A percentile compares a stretch with the other conserved stretches of the same genome.
Evolutionary conservation across 2,329 filamentous ascomycete species (phyloP).

Genomic region (Aspergillus uvarum): DNA sequence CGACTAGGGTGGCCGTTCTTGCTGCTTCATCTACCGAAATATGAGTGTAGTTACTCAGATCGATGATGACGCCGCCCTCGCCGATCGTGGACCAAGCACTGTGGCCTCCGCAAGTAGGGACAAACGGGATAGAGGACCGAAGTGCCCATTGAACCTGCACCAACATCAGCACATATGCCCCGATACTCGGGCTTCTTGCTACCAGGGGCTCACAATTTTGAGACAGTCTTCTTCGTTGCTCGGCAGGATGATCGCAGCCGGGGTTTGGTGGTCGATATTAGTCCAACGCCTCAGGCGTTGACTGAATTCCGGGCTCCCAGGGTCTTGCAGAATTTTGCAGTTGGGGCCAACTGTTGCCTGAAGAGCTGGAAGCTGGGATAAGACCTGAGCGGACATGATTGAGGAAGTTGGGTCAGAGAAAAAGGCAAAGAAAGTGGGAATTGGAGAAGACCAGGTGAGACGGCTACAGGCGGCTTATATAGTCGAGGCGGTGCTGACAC

Average conservation of each 20-base stretch:
- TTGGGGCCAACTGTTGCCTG: background rate
- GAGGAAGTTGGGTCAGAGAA: background rate
- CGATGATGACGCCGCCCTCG: background rate
- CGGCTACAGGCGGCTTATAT: too few species aligned
- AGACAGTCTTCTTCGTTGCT: background rate
- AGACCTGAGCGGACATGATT: background rate
- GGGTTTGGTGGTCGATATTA: background rate
- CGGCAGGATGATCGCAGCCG: background rate
- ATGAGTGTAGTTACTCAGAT: background rate
- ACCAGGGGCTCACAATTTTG: background rate
- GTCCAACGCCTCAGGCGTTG: background rate
- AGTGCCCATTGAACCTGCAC: background rate
- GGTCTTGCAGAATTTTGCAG: background rate
- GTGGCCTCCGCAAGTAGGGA: background rate
- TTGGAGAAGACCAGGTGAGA: too few species aligned
- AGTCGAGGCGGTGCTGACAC: too few species aligned
- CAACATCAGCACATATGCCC: background rate
- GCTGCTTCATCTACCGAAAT: background rate
- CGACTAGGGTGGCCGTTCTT: background rate
- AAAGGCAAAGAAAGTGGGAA: too few species aligned
- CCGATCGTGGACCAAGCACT: slow-evolving; percentile 4
- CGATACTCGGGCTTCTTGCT: too few species aligned
- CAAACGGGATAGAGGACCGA: background rate
- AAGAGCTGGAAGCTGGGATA: background rate
- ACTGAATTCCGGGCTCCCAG: background rate